phyloP scores from a whole-genome alignment of 2,329 filamentous ascomycete genomes.

The Nannizziopsis barbatae region DNA sequence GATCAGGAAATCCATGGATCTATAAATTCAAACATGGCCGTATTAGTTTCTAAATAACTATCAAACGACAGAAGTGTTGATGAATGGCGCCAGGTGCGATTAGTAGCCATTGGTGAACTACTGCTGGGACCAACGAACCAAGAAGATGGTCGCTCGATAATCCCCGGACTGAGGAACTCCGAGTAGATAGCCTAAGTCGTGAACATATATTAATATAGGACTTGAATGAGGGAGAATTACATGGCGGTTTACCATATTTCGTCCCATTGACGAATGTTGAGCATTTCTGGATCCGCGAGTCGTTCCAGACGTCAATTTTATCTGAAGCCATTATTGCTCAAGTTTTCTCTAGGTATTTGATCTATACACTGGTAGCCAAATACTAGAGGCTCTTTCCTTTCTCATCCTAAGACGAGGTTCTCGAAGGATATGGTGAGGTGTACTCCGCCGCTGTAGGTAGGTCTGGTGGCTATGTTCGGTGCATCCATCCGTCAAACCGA shows the following conservation, averaged over 20 bases:
- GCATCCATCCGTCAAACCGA: too few species aligned
- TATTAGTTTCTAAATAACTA: not conserved
- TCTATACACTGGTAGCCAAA: too few species aligned
- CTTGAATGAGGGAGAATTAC: not conserved
- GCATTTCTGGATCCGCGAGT: slow-evolving; percentile 55
- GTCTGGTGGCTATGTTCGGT: too few species aligned
- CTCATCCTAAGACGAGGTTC: too few species aligned
- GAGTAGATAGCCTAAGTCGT: slow-evolving; percentile 40
- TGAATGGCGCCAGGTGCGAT: not conserved
- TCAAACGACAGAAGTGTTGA: not conserved
- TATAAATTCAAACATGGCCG: slow-evolving; percentile 18
- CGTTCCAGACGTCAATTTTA: slow-evolving; percentile 52
- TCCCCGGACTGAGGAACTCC: slow-evolving; percentile 35
- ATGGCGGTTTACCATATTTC: slow-evolving; percentile 47
- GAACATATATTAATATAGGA: not conserved
- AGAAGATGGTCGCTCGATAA: slow-evolving; percentile 44
- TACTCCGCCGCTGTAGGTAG: too few species aligned
- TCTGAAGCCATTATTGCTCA: slow-evolving; percentile 29
- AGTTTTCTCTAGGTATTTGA: not conserved
- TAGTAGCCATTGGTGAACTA: not conserved
- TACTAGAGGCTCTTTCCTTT: too few species aligned
- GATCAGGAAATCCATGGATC: slow-evolving; percentile 74
- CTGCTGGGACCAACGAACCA: slow-evolving; percentile 30
- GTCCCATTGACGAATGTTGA: slow-evolving; percentile 54
- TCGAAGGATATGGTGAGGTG: too few species aligned